These are phyloP conservation scores for Daucus carota DNA, from an alignment of 129 eudicot genomes.

Conservation along the genomic window DH1_v3.0 NC_030381.2:49816001-49816500, in stretches of 20 bases:
- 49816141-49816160: background rate
- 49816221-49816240: background rate
- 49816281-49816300: background rate
- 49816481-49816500: no score
- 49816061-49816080: background rate
- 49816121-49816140: background rate
- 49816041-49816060: background rate
- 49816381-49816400: no score
- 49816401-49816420: no score
- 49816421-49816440: no score
- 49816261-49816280: background rate
- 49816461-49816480: no score
- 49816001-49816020: background rate
- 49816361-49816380: no score
- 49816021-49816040: background rate
- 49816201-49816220: background rate
- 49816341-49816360: no score
- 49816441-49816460: no score
- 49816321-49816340: no score
- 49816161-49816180: background rate
- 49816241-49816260: background rate
- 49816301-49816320: no score
- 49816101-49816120: background rate
- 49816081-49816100: background rate
- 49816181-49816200: background rate